phyloP scores from a whole-genome alignment of 305 asterid genomes.

The Solanum hybrid region DNA sequence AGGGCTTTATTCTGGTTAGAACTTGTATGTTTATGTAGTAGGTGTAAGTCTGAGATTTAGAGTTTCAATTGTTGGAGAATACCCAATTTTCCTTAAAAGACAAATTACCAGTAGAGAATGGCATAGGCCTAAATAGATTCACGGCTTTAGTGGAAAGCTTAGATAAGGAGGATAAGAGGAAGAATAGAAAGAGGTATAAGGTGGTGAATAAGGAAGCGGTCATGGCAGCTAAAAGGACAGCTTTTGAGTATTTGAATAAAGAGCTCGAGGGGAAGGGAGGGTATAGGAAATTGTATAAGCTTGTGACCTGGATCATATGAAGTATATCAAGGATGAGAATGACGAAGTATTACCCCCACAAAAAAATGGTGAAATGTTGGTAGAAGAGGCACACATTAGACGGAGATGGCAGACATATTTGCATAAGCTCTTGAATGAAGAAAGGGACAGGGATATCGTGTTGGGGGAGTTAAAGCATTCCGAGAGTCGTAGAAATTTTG shows the following conservation, averaged over 20 bases:
- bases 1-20: not conserved
- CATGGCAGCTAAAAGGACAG: not conserved
- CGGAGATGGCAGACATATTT: not conserved
- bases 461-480: not conserved
- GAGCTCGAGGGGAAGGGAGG: not conserved
- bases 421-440: not conserved
- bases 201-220: not conserved
- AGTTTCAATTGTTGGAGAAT: not conserved
- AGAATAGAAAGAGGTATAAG: not conserved
- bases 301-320: not conserved
- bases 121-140: not conserved
- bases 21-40: not conserved
- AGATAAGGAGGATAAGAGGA: not conserved
- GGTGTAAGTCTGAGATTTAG: not conserved
- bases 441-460: not conserved
- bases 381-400: not conserved
- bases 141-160: not conserved
- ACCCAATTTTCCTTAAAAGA: not conserved
- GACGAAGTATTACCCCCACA: not conserved
- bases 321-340: not conserved
- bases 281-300: not conserved
- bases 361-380: not conserved
- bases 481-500: not conserved
- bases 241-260: not conserved
- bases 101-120: not conserved